These are phyloP conservation scores for Alternaria rosae DNA, from an alignment of 2,329 filamentous ascomycete genomes.

Conservation along the genomic window DNA sequence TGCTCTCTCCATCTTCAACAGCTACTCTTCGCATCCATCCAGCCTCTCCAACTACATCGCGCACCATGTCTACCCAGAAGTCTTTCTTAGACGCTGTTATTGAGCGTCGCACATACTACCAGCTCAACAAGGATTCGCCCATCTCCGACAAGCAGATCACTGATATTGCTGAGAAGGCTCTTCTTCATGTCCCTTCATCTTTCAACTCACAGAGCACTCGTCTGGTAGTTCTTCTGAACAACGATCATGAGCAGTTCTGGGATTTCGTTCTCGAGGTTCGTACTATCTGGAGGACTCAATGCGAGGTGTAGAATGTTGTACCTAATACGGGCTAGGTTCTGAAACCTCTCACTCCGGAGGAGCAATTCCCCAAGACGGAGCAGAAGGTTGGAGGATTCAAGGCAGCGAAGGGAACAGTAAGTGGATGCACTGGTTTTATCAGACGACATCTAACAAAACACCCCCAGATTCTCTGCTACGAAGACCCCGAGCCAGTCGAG, in stretches of 20 bases:
- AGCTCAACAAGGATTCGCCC: conserved; percentile 69
- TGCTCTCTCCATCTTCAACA: conserved; percentile 10
- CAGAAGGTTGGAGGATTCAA: conserved; percentile 67
- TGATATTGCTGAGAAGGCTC: conserved; percentile 66
- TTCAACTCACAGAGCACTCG: conserved; percentile 92
- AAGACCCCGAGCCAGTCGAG: conserved; percentile 74
- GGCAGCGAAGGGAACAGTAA: conserved; percentile 76
- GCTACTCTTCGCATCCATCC: conserved; percentile 1
- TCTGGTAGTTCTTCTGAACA: conserved; percentile 77
- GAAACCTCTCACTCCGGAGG: conserved; percentile 72
- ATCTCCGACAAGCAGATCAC: conserved; percentile 66
- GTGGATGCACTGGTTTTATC: conserved; percentile 38
- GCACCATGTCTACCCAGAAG: conserved; percentile 50
- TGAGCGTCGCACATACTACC: conserved; percentile 73
- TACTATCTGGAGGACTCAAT: not conserved
- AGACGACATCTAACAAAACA: conserved; percentile 12
- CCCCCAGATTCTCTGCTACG: conserved; percentile 78
- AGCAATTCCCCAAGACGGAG: conserved; percentile 65
- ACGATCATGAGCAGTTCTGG: conserved; percentile 90
- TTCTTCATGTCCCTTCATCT: conserved; percentile 75
- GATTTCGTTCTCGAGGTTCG: conserved; percentile 68
- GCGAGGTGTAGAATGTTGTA: not conserved
- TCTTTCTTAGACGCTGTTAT: conserved; percentile 70
- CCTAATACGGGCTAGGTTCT: conserved; percentile 47
- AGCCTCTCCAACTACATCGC: conserved; percentile 27